phyloP scores from a whole-genome alignment of 1,284 basidiomycete species.

The Ceratobasidium sp. region DNA sequence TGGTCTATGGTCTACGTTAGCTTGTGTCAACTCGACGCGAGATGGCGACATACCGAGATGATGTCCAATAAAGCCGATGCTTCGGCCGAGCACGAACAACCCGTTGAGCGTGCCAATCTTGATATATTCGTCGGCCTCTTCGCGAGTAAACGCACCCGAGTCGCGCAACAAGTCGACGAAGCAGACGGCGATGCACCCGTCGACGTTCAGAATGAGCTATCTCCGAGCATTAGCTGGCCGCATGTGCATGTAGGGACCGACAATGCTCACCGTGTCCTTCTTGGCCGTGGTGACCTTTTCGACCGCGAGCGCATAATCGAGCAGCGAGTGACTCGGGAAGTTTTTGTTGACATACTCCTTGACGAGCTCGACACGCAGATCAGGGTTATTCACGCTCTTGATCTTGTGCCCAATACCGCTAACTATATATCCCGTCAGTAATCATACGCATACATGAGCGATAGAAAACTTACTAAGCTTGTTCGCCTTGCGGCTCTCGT shows the following conservation, averaged over 20 bases:
- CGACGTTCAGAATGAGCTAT: conserved; percentile 92
- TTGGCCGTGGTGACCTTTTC: conserved; percentile 97
- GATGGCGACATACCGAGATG: conserved; percentile 66
- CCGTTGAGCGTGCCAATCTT: conserved; percentile 95
- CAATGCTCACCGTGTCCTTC: conserved; percentile 86
- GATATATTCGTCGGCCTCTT: conserved; percentile 98
- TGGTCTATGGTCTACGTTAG: conserved; percentile 72
- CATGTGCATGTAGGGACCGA: conserved; percentile 40
- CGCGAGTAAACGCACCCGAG: conserved; percentile 93
- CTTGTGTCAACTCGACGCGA: too few relatives aligned
- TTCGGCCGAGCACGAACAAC: conserved; percentile 96
- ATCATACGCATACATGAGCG: background rate
- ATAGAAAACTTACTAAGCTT: conserved; percentile 80
- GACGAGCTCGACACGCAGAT: conserved; percentile 96
- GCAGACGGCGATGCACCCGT: conserved; percentile 97
- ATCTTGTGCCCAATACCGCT: conserved; percentile 99
- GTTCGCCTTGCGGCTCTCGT: conserved; percentile 95
- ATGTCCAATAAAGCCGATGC: conserved; percentile 97
- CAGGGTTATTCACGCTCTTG: conserved; percentile 98
- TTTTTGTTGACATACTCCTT: conserved; percentile 97
- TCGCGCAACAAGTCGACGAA: conserved; percentile 96
- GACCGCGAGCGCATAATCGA: conserved; percentile 98
- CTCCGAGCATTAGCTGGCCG: background rate
- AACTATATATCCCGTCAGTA: conserved; percentile 63
- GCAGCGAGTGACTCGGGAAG: conserved; percentile 92